Evolutionary conservation across 2,329 filamentous ascomycete genomes (phyloP), one percentile per base, ranked within the genome.

Genomic region (Arthrobotrys musiformis): DNA sequence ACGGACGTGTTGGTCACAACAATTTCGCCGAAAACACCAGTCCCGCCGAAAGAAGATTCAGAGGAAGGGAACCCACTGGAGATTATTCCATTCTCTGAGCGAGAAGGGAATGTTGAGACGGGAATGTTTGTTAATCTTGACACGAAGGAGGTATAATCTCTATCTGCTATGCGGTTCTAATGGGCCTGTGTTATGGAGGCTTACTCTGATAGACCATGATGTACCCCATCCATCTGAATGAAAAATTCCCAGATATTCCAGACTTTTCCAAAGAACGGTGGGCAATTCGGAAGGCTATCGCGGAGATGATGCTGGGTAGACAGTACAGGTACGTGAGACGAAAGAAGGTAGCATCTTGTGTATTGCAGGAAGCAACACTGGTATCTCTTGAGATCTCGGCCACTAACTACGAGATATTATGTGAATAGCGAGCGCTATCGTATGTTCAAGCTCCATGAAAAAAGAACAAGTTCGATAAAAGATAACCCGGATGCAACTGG

Each of bases 91-190:
- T 58, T 40, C 17, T 33, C 24, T 4, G 37, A 26, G 19, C 19
- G 54, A 58, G 24, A 54, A 9, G 72, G 68, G 1, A 61, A 70
- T 40, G 7, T 58, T 5, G 19, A 64, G 17, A 44, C 24, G 9
- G 58, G 50, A 11, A 76, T 76, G 56, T 76, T 76, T 50, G 72
- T 76, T 2, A 76, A 76, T 19, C 13, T 66, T 8, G 58, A 70
- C 24, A 60, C 26, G 5, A 26, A 35, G 3, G 54, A 76, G 50
- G 72, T 76, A 62, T 62, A 4, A n/a, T n/a, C n/a, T 2, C 1
- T 13, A 26, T 7, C 19, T 26, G 22, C n/a, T n/a, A 22, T 24
- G 19, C 6, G 9, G 4, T 24, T 11, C 5, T 2, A 24, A 35
- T 35, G 13, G n/a, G 8, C 5, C 8, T 35, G 1, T n/a, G 13